Conservation (phyloP, 345 rosid species). For the rapeseed (Brassica napus) region Da-Ae NC_063439.1:2838001-2838500, state of each 20-base stretch:
- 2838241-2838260: conserved; percentile 60
- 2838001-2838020: conserved; percentile 55
- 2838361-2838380: conserved; percentile 97
- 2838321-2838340: conserved; percentile 83
- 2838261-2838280: conserved; percentile 57
- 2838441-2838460: conserved; percentile 58
- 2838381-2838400: conserved; percentile 93
- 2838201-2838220: conserved; percentile 57
- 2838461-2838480: conserved; percentile 65
- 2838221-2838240: conserved; percentile 66
- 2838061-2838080: conserved; percentile 51
- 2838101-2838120: conserved; percentile 48
- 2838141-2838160: conserved; percentile 52
- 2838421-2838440: conserved; percentile 73
- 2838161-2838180: conserved; percentile 45
- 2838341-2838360: conserved; percentile 98
- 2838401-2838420: conserved; percentile 93
- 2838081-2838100: conserved; percentile 43
- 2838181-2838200: conserved; percentile 54
- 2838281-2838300: conserved; percentile 77
- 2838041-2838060: conserved; percentile 48
- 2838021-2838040: conserved; percentile 50
- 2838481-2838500: conserved; percentile 88
- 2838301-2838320: conserved; percentile 55
- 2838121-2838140: conserved; percentile 47